A percentile compares a stretch with the other conserved stretches of the same genome.
Evolutionary conservation across 441 rosid genomes (phyloP).

Genomic region (Raphanus hybrid): DNA sequence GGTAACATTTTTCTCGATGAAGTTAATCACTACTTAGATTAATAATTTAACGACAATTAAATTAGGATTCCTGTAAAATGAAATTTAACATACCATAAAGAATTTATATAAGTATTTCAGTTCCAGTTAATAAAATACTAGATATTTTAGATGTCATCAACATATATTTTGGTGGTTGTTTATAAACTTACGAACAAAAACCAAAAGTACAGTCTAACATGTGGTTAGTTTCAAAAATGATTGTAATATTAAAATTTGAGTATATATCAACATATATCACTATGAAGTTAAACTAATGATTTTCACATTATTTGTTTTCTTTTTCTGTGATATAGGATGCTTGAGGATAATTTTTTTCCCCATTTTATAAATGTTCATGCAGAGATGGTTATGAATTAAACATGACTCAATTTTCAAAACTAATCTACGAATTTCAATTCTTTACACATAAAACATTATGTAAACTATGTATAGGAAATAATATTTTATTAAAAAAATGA

Average conservation of each 20-base stretch:
- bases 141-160: neutral
- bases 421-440: neutral
- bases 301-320: too few relatives aligned
- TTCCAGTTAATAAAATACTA: neutral
- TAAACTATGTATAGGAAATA: too few relatives aligned
- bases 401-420: neutral
- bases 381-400: neutral
- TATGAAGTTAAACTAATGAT: neutral
- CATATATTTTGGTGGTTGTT: neutral
- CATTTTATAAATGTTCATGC: neutral
- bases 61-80: neutral
- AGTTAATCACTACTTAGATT: too few relatives aligned
- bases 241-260: too few relatives aligned
- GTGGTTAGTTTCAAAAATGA: neutral
- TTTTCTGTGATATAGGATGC: neutral
- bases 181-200: neutral
- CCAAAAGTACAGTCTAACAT: neutral
- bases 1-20: neutral
- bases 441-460: too few relatives aligned
- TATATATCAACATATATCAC: neutral
- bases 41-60: neutral
- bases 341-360: neutral
- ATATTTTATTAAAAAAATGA: too few relatives aligned
- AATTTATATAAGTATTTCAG: neutral
- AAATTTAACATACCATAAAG: neutral